Evolutionary conservation across 495 filamentous ascomycete genomes (phyloP), one percentile per base, ranked within the genome.

Genomic region (Mycothermus thermophilus): DNA sequence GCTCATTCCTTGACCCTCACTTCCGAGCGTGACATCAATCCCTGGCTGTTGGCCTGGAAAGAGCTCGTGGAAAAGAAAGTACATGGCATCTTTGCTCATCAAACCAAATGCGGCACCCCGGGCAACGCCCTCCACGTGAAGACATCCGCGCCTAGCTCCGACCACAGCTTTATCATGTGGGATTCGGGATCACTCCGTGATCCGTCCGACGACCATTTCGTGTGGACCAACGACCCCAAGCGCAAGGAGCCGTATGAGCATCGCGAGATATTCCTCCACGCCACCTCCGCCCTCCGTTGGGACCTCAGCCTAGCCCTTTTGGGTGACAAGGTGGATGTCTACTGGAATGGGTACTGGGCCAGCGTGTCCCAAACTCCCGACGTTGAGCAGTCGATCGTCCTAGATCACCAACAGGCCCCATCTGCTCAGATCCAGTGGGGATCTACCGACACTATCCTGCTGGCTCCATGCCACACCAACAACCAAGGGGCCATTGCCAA

Each of bases 51-150:
- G 21, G 27, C 27, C 3, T 41, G 38, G 38, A 41, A 35, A 21
- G 19, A 14, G 15, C 52, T 3, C 36, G 35, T 35, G 2, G 29
- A 63, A 15, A 15, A 42, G 0, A 59, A 72, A 30, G 48, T 84
- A 13, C 41, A 40, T 3, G 80, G 81, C 1, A 46, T 36, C 0
- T 88, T 84, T 48, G 26, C 56, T 1, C 58, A 67, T 11, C 50
- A 69, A 7, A 72, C 67, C 2, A 40, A 73, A 2, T 93, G 84
- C 47, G 84, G 80, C 11, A 83, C 75, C 3, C 68, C 84, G 0
- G 64, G 58, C 27, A 59, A 64, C 6, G 62, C 63, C 21, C 58
- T 88, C 7, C 75, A 82, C 38, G 51, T 52, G 14, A 67, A 57
- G 37, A 49, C 52, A 30, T 43, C 15, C 35, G 34, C 3, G 12